Base-by-base conservation (phyloP, 768 basidiomycete genomes). In the Neoboletus magnificus region DNA sequence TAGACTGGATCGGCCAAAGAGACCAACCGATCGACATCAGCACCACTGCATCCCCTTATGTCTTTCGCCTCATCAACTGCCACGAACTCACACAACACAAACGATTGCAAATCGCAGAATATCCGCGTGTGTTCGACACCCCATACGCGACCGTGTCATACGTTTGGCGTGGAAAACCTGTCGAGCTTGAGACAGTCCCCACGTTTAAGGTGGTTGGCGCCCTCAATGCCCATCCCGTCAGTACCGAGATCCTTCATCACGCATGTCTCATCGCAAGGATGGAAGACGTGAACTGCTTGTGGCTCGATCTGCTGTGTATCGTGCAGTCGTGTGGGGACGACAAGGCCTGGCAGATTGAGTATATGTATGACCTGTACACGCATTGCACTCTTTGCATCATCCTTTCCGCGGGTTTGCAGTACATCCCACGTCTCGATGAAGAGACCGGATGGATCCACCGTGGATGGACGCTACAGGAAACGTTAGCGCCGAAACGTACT, bases 401-500 rank as follows among this genome's bases (percentile, higher is more conserved):
- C 48, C 13, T 49, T 9, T 23, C 48, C 35, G 35, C 48, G 4
- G 48, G 48, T 13, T n/a, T 49, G 18, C 35, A 49, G 25, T 40
- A 49, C 48, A 49, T 49, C n/a, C 25, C 48, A 5, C 48, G 48
- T 18, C 48, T 49, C 33, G 48, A 49, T 6, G 48, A 49, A 27
- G 48, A 49, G 25, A 49, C 48, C 1, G 35, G 33, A 11, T 49
- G 48, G 48, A 49, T 49, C 23, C 48, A 40, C 11, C 48, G 35
- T 40, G 48, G 48, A 25, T 49, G 48, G 48, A 49, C 48, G 12
- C 25, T 52, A 13, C 44, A 36, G 51, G 51, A 52, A 48, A 36
- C 51, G 1, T 36, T 52, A 3, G 33, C 44, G 4, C n/a, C 45
- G 25, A 48, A 35, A 25, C 45, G 51, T 22, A 48, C 44, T 11